Evolutionary conservation across 345 rosid species (phyloP), one percentile per base, ranked within the genome.

Genomic region (Populus nigra): DNA sequence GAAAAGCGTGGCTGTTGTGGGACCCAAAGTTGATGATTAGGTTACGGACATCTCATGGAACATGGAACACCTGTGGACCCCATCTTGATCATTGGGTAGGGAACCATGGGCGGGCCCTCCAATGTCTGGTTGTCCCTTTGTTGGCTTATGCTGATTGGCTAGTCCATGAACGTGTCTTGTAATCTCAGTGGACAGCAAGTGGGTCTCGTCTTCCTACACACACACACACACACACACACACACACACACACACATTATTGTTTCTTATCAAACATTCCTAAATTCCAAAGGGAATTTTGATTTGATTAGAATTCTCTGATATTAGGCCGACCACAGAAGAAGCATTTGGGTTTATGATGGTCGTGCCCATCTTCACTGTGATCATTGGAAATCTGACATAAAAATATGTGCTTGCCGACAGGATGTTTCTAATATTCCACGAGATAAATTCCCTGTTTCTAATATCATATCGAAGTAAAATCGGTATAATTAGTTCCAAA

Each of bases 71-170:
- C 4, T 1, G 2, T 76, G 79, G 89, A 68, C 33, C 89, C 88
- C 82, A 65, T 17, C 29, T 71, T 84, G 88, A 87, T 88, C 89
- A 89, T 85, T 82, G 77, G 89, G 88, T 78, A 77, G 89, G 88
- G 84, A 85, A 88, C 94, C 83, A 59, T 18, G 11, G 23, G 76
- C 76, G 85, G 93, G 80, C 39, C 87, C 84, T 74, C 57, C 31
- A 80, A 62, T 88, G 94, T 89, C 90, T 73, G 66, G 75, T 76
- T 87, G 90, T 83, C 92, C 13, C 63, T 76, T 25, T 65, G 22
- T 73, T 81, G 71, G 79, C 78, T 73, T 15, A 66, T 73, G 81
- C 47, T 76, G 53, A 72, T 76, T 68, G 88, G 83, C 2, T 47
- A 59, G 11, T 69, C 50, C 75, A 43, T 61, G 61, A 38, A 61